These are phyloP conservation scores for Neopestalotiopsis sp. DNA, from an alignment of 2,329 filamentous ascomycete genomes.

Conservation along the genomic window DNA sequence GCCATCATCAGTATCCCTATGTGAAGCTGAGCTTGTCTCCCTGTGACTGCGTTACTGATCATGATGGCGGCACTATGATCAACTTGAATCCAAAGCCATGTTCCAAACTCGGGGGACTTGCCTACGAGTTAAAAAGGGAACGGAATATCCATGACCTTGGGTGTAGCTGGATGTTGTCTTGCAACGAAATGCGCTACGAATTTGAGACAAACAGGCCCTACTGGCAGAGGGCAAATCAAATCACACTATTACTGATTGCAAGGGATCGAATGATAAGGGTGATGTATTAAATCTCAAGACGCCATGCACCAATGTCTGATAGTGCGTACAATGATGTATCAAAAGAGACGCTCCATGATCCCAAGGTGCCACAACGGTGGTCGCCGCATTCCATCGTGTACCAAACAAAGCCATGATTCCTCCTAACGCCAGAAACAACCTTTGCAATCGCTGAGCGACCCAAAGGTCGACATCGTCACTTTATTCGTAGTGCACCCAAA, in stretches of 20 bases:
- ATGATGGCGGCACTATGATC: no score
- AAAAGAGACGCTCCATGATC: slow-evolving; percentile 13
- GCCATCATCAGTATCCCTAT: no score
- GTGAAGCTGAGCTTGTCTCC: no score
- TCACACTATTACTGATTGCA: slow-evolving; percentile 23
- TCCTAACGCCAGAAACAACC: slow-evolving; percentile 1
- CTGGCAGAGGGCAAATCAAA: neutral
- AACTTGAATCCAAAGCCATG: no score
- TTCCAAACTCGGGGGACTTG: no score
- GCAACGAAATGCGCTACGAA: neutral
- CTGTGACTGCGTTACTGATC: no score
- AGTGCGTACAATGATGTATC: slow-evolving; percentile 15
- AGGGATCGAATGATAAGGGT: neutral
- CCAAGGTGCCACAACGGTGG: neutral
- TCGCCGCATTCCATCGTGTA: slow-evolving; percentile 5
- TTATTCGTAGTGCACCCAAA: neutral
- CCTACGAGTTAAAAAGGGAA: no score
- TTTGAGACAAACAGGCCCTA: neutral
- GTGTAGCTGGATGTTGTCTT: neutral
- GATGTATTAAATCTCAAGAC: slow-evolving; percentile 21
- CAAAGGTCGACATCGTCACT: slow-evolving; percentile 1
- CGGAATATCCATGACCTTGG: no score
- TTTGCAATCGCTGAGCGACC: neutral
- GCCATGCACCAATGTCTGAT: slow-evolving; percentile 18
- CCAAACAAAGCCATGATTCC: slow-evolving; percentile 5